Evolutionary conservation across 805 yeast genomes (phyloP).

Genomic region (Vanderwaltozyma yarrowii): DNA sequence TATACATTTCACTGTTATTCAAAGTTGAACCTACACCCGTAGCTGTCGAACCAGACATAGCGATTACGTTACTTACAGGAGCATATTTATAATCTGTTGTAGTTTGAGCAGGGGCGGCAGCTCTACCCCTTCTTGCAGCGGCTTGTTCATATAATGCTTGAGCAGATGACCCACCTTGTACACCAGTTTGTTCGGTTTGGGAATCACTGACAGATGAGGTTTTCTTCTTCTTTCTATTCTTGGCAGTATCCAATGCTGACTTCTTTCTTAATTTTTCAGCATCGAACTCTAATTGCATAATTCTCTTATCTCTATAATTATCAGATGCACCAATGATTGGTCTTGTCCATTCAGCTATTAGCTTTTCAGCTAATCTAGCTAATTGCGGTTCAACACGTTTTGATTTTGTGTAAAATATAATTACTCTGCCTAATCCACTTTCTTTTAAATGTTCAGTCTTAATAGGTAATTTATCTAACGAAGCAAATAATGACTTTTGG

Average conservation of each 20-base stretch:
- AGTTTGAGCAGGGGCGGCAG: slow-evolving; percentile 90
- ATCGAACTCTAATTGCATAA: slow-evolving; percentile 60
- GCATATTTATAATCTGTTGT: slow-evolving; percentile 86
- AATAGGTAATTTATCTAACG: slow-evolving; percentile 72
- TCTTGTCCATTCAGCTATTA: slow-evolving; percentile 96
- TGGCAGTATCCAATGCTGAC: slow-evolving; percentile 26
- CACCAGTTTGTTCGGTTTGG: slow-evolving; percentile 6
- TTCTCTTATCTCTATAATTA: slow-evolving; percentile 79
- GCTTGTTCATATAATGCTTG: slow-evolving; percentile 75
- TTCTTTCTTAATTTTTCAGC: slow-evolving; percentile 38
- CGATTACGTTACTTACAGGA: slow-evolving; percentile 57
- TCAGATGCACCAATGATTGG: slow-evolving; percentile 95
- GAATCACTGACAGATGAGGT: slow-evolving; percentile 7
- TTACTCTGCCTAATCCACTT: slow-evolving; percentile 86
- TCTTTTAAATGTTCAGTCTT: slow-evolving; percentile 94
- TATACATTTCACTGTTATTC: slow-evolving; percentile 69
- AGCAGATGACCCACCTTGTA: slow-evolving; percentile 24
- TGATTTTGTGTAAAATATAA: slow-evolving; percentile 86
- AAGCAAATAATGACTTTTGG: slow-evolving; percentile 73
- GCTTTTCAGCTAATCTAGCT: slow-evolving; percentile 79
- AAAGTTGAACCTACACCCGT: slow-evolving; percentile 43
- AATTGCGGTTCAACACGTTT: slow-evolving; percentile 79
- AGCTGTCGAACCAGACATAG: slow-evolving; percentile 29
- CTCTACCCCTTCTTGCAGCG: slow-evolving; percentile 86
- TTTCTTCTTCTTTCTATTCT: slow-evolving; percentile 24